These are phyloP conservation scores for Wickerhamomyces hampshirensis DNA, from an alignment of 805 yeast species.

Conservation along the genomic window DNA sequence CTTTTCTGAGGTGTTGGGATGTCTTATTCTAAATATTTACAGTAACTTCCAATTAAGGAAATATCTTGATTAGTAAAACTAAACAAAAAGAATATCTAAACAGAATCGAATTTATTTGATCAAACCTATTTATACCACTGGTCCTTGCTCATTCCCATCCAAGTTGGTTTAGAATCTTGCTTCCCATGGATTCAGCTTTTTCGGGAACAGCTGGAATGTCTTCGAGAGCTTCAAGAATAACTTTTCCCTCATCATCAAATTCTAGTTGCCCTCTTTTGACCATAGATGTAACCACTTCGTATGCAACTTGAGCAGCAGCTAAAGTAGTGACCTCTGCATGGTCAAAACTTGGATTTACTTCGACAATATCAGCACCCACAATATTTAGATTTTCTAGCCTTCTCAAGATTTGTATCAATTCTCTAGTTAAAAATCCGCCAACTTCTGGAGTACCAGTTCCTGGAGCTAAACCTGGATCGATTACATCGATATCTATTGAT, in stretches of 20 bases:
- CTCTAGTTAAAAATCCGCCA: slow-evolving; percentile 70
- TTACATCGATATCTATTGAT: slow-evolving; percentile 73
- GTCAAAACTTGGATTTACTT: slow-evolving; percentile 65
- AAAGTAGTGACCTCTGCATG: slow-evolving; percentile 61
- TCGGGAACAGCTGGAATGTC: not conserved
- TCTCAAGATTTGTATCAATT: slow-evolving; percentile 53
- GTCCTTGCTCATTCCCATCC: slow-evolving; percentile 3
- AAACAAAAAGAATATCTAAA: not conserved
- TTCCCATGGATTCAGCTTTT: not conserved
- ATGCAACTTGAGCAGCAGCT: slow-evolving; percentile 68
- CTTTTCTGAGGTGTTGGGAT: no score
- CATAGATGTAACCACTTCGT: slow-evolving; percentile 69
- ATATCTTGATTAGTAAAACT: no score
- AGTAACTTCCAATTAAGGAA: no score
- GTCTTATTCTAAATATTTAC: no score
- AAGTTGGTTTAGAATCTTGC: slow-evolving; percentile 10
- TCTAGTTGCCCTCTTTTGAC: slow-evolving; percentile 49
- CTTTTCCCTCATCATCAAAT: slow-evolving; percentile 8
- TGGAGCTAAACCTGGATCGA: slow-evolving; percentile 72
- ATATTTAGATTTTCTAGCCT: slow-evolving; percentile 54
- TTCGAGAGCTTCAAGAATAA: not conserved
- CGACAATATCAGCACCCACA: slow-evolving; percentile 76
- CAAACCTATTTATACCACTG: not conserved
- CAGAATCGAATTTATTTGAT: not conserved
- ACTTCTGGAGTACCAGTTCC: slow-evolving; percentile 79